phyloP scores from a whole-genome alignment of 208 protist species.

The Phytomonas francai region DNA sequence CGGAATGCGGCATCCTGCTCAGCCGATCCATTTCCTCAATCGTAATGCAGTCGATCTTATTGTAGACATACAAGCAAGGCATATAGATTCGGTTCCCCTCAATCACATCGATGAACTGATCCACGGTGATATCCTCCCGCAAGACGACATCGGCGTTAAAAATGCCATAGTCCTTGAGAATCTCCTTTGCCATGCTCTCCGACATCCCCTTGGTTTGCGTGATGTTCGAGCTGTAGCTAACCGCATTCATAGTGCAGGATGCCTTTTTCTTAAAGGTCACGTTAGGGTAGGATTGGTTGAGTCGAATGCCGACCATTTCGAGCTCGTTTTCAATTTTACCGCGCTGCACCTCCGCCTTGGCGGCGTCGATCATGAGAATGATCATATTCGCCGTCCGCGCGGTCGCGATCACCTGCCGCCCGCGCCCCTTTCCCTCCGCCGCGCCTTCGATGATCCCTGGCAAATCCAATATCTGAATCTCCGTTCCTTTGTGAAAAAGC shows the following conservation, averaged over 20 bases:
- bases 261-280: constrained; percentile 92
- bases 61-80: constrained; percentile 92
- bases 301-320: constrained; percentile 92
- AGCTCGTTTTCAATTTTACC: constrained; percentile 93
- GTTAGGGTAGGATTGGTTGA: constrained; percentile 93
- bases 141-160: constrained; percentile 95
- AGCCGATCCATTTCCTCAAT: constrained; percentile 96
- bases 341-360: constrained; percentile 87
- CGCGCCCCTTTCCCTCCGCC: constrained; percentile 93
- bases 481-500: constrained; percentile 92
- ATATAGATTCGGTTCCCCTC: constrained; percentile 94
- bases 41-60: constrained; percentile 96
- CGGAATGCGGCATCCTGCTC: constrained; percentile 83
- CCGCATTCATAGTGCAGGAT: constrained; percentile 88
- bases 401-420: constrained; percentile 96
- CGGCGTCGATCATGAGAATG: constrained; percentile 97
- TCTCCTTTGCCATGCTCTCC: constrained; percentile 88
- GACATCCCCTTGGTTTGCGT: constrained; percentile 80
- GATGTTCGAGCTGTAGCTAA: constrained; percentile 85
- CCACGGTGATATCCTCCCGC: constrained; percentile 93
- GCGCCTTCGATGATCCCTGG: constrained; percentile 99
- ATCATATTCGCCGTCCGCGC: constrained; percentile 95
- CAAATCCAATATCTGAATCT: constrained; percentile 98
- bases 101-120: constrained; percentile 98
- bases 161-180: constrained; percentile 94